These are phyloP conservation scores for Exophiala dermatitidis DNA, from an alignment of 2,329 filamentous ascomycete genomes.

Conservation along the genomic window DNA sequence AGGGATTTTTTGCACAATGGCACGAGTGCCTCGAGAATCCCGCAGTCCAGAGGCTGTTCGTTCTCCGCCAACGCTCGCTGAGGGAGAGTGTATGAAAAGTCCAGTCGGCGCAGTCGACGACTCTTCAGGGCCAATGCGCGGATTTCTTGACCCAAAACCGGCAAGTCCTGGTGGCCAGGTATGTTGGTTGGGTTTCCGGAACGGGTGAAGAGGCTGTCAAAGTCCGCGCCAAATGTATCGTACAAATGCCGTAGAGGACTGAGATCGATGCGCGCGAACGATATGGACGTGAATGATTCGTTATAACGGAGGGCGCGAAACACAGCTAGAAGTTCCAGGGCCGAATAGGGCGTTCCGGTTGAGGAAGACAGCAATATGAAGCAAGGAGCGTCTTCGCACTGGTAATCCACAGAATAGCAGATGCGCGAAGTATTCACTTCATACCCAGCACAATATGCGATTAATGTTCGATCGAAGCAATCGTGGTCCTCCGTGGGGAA, in stretches of 20 bases:
- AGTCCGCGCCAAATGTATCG: conserved; percentile 55
- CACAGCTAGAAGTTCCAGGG: conserved; percentile 61
- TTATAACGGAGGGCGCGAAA: conserved; percentile 64
- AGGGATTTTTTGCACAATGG: conserved; percentile 59
- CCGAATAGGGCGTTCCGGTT: conserved; percentile 47
- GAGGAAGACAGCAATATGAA: conserved; percentile 57
- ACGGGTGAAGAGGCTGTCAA: conserved; percentile 55
- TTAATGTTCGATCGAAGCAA: conserved; percentile 59
- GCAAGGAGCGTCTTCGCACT: conserved; percentile 59
- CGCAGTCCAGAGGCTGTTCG: conserved; percentile 55
- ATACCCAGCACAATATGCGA: conserved; percentile 64
- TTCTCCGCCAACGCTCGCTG: conserved; percentile 5
- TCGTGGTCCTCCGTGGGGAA: conserved; percentile 50
- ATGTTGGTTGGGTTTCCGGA: conserved; percentile 50
- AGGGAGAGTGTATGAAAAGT: conserved; percentile 52
- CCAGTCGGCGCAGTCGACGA: conserved; percentile 54
- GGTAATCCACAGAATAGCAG: conserved; percentile 53
- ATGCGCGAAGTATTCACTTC: conserved; percentile 61
- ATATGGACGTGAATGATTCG: conserved; percentile 60
- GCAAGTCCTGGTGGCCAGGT: conserved; percentile 48
- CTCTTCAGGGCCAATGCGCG: conserved; percentile 61
- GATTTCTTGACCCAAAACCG: conserved; percentile 60
- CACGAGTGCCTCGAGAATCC: conserved; percentile 62
- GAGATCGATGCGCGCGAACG: conserved; percentile 58
- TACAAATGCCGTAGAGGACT: conserved; percentile 56